phyloP scores from a whole-genome alignment of 1,284 basidiomycete species.

The Sporisorium scitamineum region DNA sequence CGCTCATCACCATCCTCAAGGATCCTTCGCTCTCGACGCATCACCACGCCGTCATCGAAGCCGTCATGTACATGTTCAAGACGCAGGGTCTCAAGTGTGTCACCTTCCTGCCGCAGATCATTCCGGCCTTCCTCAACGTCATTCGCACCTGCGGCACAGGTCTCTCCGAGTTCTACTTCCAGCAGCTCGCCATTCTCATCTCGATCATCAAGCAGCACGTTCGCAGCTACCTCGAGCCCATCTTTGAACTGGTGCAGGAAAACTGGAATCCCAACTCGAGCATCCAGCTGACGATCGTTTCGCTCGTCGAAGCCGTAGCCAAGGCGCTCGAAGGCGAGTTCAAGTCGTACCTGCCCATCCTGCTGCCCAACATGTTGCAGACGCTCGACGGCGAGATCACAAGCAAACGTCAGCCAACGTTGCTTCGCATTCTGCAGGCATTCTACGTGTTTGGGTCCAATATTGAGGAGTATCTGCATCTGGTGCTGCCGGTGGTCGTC shows the following conservation, averaged over 20 bases:
- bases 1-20: constrained; percentile 87
- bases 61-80: constrained; percentile 99
- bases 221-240: constrained; percentile 75
- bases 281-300: constrained; percentile 91
- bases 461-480: constrained; percentile 96
- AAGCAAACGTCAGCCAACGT: constrained; percentile 74
- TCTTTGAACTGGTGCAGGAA: constrained; percentile 68
- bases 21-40: constrained; percentile 72
- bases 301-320: constrained; percentile 93
- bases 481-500: constrained; percentile 94
- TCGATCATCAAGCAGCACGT: constrained; percentile 98
- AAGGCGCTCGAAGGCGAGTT: constrained; percentile 97
- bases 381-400: constrained; percentile 74
- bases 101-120: constrained; percentile 93
- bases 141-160: constrained; percentile 82
- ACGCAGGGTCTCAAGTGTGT: constrained; percentile 97
- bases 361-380: constrained; percentile 88
- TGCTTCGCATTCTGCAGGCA: constrained; percentile 90
- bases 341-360: constrained; percentile 93
- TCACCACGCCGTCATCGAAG: constrained; percentile 90
- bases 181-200: constrained; percentile 95
- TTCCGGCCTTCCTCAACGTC: constrained; percentile 93
- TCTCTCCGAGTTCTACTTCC: constrained; percentile 92
- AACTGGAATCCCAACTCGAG: constrained; percentile 74
- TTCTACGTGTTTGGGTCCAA: constrained; percentile 95